A percentile compares a stretch with the other conserved stretches of the same genome.
Conservation (phyloP, 768 basidiomycete species). For the Coprinopsis cinerea region DNA sequence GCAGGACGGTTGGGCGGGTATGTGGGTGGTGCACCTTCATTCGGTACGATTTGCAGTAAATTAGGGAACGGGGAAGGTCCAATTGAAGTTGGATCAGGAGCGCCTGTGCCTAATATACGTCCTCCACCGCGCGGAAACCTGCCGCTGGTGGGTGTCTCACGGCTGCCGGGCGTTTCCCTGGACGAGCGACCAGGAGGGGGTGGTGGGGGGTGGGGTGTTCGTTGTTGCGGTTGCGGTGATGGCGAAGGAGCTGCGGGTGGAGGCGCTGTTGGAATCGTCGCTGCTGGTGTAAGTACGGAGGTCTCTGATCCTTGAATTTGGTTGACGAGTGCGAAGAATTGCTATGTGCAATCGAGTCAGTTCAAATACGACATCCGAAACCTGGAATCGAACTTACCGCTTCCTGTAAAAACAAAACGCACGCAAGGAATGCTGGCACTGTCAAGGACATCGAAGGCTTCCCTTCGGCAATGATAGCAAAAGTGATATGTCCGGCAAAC, state of each 20-base stretch:
- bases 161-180: too few relatives aligned
- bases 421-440: constrained; percentile 80
- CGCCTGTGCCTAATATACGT: background rate
- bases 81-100: background rate
- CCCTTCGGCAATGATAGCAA: constrained; percentile 82
- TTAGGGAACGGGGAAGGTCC: background rate
- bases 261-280: constrained; percentile 11
- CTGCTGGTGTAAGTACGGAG: constrained; percentile 23
- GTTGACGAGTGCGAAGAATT: constrained; percentile 76
- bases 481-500: constrained; percentile 85
- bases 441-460: constrained; percentile 74
- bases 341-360: constrained; percentile 37
- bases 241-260: constrained; percentile 6
- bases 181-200: too few relatives aligned
- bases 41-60: background rate
- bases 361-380: background rate
- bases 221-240: too few relatives aligned
- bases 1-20: background rate
- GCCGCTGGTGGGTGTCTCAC: background rate
- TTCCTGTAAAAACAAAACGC: constrained; percentile 75
- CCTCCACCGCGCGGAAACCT: background rate
- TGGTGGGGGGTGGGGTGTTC: too few relatives aligned
- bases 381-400: constrained; percentile 47
- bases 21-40: background rate
- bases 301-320: constrained; percentile 82